Evolutionary conservation across 148 eudicot species (phyloP), one percentile per base, ranked within the genome.

Genomic region (Hydrangea macrophylla): DNA sequence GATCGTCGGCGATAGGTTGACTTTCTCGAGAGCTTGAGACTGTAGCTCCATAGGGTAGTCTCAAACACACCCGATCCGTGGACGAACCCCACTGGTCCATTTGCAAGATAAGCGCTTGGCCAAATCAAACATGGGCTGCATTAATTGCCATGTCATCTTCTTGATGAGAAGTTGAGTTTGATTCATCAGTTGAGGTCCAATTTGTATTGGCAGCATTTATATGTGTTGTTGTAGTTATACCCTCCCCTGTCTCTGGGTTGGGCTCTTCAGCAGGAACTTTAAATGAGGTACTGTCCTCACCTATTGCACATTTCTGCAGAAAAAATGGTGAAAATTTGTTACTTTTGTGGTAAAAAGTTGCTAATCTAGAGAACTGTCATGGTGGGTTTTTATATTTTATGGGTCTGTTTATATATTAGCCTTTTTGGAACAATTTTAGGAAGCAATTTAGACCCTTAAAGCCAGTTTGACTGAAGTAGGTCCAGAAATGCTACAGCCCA

Each of bases 11-110:
- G 83, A 79, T 22, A 82, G 37, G 40, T 79, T 82, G 56, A 82
- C 81, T 37, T 73, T 64, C 63, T 82, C 86, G 9, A 82, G 83
- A 27, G 86, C 86, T 31, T 62, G 70, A 50, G 55, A 67, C 20
- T 73, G 80, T 24, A 82, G 58, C 55, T 82, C 78, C n/a, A 39
- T 55, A 9, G 83, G 83, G 56, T 82, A 82, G 64, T 79, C 86
- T 40, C 82, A 53, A 18, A 82, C 80, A 60, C 82, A 76, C 5
- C 83, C 81, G 11, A 82, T 82, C 1, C 86, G 76, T 4, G 86
- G 81, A 12, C 86, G 83, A 42, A 74, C 71, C 5, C 83, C 80
- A 2, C 64, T 75, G 2, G 73, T 60, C 82, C 82, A 82, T 64
- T 82, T 79, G 74, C 74, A 58, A 1, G 86, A 73, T 31, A 76